phyloP scores from a whole-genome alignment of 2,329 filamentous ascomycete species.

The Myriosclerotinia curreyana region DNA sequence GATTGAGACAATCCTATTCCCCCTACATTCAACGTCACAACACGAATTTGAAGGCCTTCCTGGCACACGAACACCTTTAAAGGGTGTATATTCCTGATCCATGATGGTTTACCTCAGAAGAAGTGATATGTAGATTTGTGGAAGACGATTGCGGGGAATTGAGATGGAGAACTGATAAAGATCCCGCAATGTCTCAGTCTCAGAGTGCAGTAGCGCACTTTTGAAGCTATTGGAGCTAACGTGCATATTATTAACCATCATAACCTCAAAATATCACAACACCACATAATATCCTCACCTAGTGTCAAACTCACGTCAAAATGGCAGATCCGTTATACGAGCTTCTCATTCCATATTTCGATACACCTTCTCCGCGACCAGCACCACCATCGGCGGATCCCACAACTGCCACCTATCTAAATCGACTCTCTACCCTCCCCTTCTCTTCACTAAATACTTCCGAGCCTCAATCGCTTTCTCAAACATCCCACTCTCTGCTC shows the following conservation, averaged over 20 bases:
- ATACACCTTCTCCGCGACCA: constrained; percentile 44
- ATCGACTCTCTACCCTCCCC: constrained; percentile 72
- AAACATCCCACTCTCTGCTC: constrained; percentile 75
- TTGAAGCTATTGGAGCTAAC: constrained; percentile 11
- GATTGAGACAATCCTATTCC: constrained; percentile 36
- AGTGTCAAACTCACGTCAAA: constrained; percentile 20
- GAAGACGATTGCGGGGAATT: neutral
- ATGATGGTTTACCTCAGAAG: neutral
- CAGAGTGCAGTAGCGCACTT: constrained; percentile 9
- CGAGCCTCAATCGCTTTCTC: constrained; percentile 76
- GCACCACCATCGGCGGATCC: constrained; percentile 47
- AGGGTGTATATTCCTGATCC: neutral
- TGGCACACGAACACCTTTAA: constrained; percentile 38
- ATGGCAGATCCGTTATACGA: constrained; percentile 76
- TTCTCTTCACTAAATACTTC: constrained; percentile 67
- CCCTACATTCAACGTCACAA: constrained; percentile 39
- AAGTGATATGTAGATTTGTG: neutral
- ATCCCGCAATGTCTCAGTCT: constrained; percentile 4
- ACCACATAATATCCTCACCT: neutral
- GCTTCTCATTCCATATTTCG: constrained; percentile 62
- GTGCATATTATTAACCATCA: neutral
- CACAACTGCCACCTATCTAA: constrained; percentile 67
- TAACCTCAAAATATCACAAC: neutral
- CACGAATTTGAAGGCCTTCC: constrained; percentile 33
- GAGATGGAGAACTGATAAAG: neutral